phyloP scores from a whole-genome alignment of 2,329 filamentous ascomycete genomes.

The Ascocoryne sarcoides region DNA sequence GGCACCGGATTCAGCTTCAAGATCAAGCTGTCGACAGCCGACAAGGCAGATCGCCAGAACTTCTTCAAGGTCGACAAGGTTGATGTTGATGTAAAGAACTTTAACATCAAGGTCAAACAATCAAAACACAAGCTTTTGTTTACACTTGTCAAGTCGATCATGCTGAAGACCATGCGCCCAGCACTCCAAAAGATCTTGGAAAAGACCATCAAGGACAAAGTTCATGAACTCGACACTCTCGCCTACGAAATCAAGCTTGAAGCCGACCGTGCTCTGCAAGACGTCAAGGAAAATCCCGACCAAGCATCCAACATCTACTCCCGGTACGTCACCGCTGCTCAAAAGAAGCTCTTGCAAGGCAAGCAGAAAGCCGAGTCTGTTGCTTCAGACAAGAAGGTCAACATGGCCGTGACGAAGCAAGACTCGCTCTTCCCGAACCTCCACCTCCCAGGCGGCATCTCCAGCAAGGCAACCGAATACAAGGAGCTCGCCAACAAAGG shows the following conservation, averaged over 20 bases:
- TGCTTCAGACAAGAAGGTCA: constrained; percentile 65
- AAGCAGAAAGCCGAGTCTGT: constrained; percentile 68
- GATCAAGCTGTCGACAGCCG: constrained; percentile 75
- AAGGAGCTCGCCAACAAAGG: constrained; percentile 80
- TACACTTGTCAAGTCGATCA: constrained; percentile 73
- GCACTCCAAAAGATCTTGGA: constrained; percentile 81
- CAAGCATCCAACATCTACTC: constrained; percentile 76
- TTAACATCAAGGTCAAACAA: constrained; percentile 85
- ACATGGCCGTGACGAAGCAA: constrained; percentile 75
- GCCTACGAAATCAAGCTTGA: constrained; percentile 75
- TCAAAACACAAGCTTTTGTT: constrained; percentile 94
- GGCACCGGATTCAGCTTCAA: constrained; percentile 88
- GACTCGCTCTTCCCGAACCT: constrained; percentile 91
- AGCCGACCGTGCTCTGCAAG: constrained; percentile 61
- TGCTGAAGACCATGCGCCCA: constrained; percentile 76
- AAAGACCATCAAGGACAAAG: constrained; percentile 78
- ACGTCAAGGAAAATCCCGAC: constrained; percentile 58
- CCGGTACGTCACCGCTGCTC: constrained; percentile 68
- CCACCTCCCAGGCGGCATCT: constrained; percentile 78
- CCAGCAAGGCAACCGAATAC: constrained; percentile 89
- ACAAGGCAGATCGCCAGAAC: constrained; percentile 65
- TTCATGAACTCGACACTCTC: constrained; percentile 64
- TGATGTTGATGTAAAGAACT: constrained; percentile 61
- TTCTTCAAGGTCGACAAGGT: constrained; percentile 95
- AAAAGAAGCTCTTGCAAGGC: constrained; percentile 64